These are phyloP conservation scores for Coemansia erecta DNA, from an alignment of 192 early-diverging fungal species.

Conservation along the genomic window DNA sequence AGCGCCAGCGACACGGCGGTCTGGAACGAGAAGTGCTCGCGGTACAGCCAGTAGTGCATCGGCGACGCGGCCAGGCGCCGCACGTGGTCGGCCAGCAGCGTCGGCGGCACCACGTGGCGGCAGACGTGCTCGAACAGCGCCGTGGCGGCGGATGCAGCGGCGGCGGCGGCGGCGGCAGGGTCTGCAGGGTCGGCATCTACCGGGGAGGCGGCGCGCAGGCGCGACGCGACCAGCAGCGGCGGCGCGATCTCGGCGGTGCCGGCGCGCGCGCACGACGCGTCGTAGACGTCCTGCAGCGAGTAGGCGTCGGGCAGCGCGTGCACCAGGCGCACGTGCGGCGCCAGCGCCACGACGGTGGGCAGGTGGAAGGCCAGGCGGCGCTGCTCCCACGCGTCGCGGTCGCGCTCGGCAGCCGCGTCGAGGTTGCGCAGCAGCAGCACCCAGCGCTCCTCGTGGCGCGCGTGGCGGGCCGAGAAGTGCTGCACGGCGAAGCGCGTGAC, in stretches of 20 bases:
- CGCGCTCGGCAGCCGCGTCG: conserved; percentile 77
- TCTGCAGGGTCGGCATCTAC: too few relatives aligned
- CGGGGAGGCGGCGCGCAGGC: too few relatives aligned
- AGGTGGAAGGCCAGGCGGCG: conserved; percentile 76
- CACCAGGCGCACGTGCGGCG: conserved; percentile 88
- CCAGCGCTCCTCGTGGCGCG: conserved; percentile 92
- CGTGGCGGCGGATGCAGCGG: conserved; percentile 67
- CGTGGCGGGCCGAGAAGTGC: conserved; percentile 84
- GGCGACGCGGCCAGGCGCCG: conserved; percentile 67
- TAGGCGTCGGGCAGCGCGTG: conserved; percentile 88
- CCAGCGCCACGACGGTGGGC: conserved; percentile 91
- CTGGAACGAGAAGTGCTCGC: conserved; percentile 93
- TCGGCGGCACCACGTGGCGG: conserved; percentile 78
- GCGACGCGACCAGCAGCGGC: conserved; percentile 74
- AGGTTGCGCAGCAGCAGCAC: conserved; percentile 92
- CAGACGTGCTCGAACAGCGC: conserved; percentile 88
- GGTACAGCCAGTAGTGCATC: conserved; percentile 89
- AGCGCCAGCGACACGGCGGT: conserved; percentile 87
- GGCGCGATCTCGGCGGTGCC: conserved; percentile 86
- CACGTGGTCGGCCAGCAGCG: conserved; percentile 84
- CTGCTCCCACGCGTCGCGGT: conserved; percentile 70
- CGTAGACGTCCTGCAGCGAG: conserved; percentile 91
- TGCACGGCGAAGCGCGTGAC: conserved; percentile 91
- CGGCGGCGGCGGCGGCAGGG: conserved; percentile 21
- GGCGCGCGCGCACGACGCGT: conserved; percentile 72